phyloP scores from a whole-genome alignment of 305 asterid species.

The Fraxinus sp. region DNA sequence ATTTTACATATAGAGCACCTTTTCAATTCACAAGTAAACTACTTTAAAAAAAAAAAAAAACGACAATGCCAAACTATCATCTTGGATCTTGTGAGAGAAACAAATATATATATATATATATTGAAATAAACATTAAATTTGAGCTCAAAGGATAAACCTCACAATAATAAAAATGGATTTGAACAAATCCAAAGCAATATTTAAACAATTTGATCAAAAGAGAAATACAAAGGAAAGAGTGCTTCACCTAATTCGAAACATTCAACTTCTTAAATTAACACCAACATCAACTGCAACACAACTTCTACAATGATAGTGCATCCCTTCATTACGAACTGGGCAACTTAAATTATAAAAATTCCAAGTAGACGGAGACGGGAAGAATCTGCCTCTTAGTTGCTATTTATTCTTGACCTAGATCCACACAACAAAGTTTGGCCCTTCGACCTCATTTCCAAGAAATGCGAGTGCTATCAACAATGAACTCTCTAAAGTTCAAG shows the following conservation, averaged over 20 bases:
- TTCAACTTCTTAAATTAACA: background rate
- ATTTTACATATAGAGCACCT: background rate
- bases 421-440: background rate
- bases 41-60: no score
- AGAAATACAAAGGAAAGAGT: background rate
- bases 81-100: background rate
- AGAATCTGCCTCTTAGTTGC: background rate
- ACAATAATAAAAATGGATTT: background rate
- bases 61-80: background rate
- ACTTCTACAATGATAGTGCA: background rate
- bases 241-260: background rate
- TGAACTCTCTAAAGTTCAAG: constrained; percentile 45
- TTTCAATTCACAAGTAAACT: background rate
- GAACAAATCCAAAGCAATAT: background rate
- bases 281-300: background rate
- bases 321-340: background rate
- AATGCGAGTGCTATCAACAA: background rate
- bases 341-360: background rate
- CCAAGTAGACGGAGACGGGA: background rate
- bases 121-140: background rate
- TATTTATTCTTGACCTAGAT: background rate
- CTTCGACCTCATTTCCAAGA: background rate
- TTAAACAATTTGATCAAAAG: background rate
- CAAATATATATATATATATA: background rate
- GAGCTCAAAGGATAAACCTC: background rate